Evolutionary conservation across 495 filamentous ascomycete species (phyloP), one percentile per base, ranked within the genome.

Genomic region (Neurospora intermedia): DNA sequence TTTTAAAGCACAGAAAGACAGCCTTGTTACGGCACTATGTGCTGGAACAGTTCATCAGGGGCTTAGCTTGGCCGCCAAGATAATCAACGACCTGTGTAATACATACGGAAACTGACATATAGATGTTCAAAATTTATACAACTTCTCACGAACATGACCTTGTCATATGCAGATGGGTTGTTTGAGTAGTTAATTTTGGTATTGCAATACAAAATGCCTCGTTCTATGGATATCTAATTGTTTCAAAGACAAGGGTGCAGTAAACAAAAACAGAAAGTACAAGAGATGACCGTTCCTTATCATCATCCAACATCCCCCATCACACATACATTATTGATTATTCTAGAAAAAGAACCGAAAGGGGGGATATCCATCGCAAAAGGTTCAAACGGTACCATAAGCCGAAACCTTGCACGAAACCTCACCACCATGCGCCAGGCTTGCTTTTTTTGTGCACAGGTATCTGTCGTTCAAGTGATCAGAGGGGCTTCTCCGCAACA

Each of bases 401-500:
- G 54, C 54, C 54, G 54, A 31, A 27, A 18, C 31, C 27, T 62
- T 62, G 16, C 31, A 35, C 31, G 27, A 18, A 18, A 35, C 27
- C 54, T 41, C 40, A 41, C 16, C 27, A 35, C 54, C 27, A 66
- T 66, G 54, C 27, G 27, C 54, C 23, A 6, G 23, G 54, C 54
- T 31, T 8, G 7, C 35, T 35, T 35, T 18, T 6, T 62, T 62
- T 35, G 35, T 38, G 35, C 35, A 38, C 35, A 39, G 31, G 27
- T 66, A 59, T 59, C 48, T 59, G 48, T 31, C 6, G 20, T 27
- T 20, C 23, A 59, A 23, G 48, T 3, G 18, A 23, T 66, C 27
- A 66, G 16, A 35, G 54, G 16, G 87, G 88, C 79, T 90, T 90
- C 80, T 86, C 84, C 10, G 88, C 88, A 71, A 90, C 84, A 74